Evolutionary conservation across 345 rosid species (phyloP).

Genomic region (Brassica incana): DNA sequence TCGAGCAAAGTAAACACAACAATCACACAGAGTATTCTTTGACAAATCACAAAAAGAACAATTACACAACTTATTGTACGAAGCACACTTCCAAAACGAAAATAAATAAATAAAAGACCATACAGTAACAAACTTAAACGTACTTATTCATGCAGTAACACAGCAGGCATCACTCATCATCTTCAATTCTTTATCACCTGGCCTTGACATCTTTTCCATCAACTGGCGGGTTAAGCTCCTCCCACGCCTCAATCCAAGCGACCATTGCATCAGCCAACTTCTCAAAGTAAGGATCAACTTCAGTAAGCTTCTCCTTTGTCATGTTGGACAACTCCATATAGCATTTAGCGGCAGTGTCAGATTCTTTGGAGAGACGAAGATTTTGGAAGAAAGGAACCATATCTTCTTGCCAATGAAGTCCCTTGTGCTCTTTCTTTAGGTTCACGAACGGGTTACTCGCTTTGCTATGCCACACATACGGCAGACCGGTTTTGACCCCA

Average conservation of each 20-base stretch:
- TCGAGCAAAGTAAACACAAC: not conserved
- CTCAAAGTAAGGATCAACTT: conserved; percentile 77
- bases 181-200: not conserved
- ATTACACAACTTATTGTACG: not conserved
- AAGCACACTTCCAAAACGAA: not conserved
- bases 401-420: conserved; percentile 91
- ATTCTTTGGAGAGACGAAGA: conserved; percentile 57
- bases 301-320: conserved; percentile 69
- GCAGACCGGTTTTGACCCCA: conserved; percentile 79
- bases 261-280: conserved; percentile 85
- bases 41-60: not conserved
- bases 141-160: conserved; percentile 22
- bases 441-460: conserved; percentile 91
- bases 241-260: conserved; percentile 92
- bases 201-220: conserved; percentile 28
- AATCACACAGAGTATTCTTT: not conserved
- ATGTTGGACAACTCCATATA: conserved; percentile 68
- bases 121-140: not conserved
- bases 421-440: conserved; percentile 77
- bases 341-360: conserved; percentile 73
- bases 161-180: not conserved
- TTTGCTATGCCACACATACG: conserved; percentile 84
- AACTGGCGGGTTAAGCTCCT: conserved; percentile 62
- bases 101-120: not conserved
- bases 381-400: conserved; percentile 82